Evolutionary conservation across 805 yeast genomes (phyloP).

Genomic region (Wickerhamiella lipophila): DNA sequence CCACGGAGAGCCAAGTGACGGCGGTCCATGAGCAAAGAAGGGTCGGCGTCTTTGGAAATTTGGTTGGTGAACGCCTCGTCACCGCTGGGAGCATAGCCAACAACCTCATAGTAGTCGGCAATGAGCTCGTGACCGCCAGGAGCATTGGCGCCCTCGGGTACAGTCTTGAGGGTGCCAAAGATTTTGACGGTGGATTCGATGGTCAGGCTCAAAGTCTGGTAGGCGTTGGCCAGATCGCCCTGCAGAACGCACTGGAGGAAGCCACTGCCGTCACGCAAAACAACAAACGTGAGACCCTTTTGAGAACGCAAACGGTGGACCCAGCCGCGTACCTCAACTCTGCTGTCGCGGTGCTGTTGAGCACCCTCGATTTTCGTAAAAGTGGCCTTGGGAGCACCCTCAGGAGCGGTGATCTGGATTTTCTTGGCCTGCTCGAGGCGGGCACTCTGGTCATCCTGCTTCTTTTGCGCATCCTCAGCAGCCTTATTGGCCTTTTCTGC

Average conservation of each 20-base stretch:
- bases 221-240: slow-evolving; percentile 88
- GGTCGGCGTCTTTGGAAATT: slow-evolving; percentile 87
- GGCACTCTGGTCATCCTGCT: slow-evolving; percentile 52
- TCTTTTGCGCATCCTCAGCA: slow-evolving; percentile 40
- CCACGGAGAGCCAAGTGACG: slow-evolving; percentile 96
- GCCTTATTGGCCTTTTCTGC: slow-evolving; percentile 49
- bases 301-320: slow-evolving; percentile 86
- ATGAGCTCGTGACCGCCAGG: slow-evolving; percentile 93
- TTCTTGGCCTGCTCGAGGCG: slow-evolving; percentile 67
- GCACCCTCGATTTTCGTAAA: slow-evolving; percentile 52
- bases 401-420: slow-evolving; percentile 63
- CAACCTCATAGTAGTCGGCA: slow-evolving; percentile 78
- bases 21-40: slow-evolving; percentile 80
- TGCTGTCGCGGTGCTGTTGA: slow-evolving; percentile 43
- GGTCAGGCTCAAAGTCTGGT: slow-evolving; percentile 72
- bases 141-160: slow-evolving; percentile 94
- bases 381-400: slow-evolving; percentile 54
- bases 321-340: slow-evolving; percentile 88
- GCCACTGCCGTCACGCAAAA: slow-evolving; percentile 92
- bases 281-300: slow-evolving; percentile 82
- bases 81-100: slow-evolving; percentile 93
- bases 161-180: slow-evolving; percentile 65
- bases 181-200: slow-evolving; percentile 73
- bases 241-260: slow-evolving; percentile 72
- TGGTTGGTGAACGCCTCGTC: slow-evolving; percentile 91